Conservation (phyloP, 345 rosid species). For the Rhodomyrtus tomentosa region DNA sequence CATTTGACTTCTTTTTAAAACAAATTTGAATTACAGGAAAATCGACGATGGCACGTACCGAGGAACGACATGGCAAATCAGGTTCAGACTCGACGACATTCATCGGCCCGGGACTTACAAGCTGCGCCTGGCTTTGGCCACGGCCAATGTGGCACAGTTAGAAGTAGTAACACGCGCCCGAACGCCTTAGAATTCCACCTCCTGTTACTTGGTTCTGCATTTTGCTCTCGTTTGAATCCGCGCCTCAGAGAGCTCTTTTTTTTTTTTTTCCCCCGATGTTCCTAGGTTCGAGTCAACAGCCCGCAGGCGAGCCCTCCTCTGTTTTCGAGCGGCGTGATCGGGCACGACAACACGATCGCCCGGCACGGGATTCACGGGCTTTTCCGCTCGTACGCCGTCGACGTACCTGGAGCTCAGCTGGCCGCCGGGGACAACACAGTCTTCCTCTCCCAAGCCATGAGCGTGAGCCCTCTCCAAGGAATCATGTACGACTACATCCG, state of each 20-base stretch:
- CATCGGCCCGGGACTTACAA: constrained; percentile 17
- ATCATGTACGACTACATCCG: constrained; percentile 62
- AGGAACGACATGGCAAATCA: constrained; percentile 47
- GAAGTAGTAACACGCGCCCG: constrained; percentile 12
- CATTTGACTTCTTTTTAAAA: no score
- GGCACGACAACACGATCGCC: constrained; percentile 51
- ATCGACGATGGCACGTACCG: constrained; percentile 6
- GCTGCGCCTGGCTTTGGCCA: constrained; percentile 42
- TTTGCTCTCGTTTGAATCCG: background rate
- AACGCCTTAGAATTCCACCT: background rate
- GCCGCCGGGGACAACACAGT: constrained; percentile 31
- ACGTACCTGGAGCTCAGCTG: constrained; percentile 18
- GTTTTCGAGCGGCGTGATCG: constrained; percentile 45
- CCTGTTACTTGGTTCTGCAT: background rate
- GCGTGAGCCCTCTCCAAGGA: constrained; percentile 26
- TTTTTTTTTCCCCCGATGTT: background rate
- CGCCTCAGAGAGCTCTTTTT: background rate
- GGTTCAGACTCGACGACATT: constrained; percentile 22
- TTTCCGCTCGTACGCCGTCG: constrained; percentile 31
- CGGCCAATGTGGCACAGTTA: constrained; percentile 40
- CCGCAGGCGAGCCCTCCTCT: constrained; percentile 15
- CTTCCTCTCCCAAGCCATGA: constrained; percentile 33
- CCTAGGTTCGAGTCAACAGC: constrained; percentile 29
- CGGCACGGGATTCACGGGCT: constrained; percentile 67
- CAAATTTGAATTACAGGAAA: constrained; percentile 7